These are phyloP conservation scores for Rhizopus sp. DNA, from an alignment of 371 early-diverging fungal genomes.

Conservation along the genomic window DNA sequence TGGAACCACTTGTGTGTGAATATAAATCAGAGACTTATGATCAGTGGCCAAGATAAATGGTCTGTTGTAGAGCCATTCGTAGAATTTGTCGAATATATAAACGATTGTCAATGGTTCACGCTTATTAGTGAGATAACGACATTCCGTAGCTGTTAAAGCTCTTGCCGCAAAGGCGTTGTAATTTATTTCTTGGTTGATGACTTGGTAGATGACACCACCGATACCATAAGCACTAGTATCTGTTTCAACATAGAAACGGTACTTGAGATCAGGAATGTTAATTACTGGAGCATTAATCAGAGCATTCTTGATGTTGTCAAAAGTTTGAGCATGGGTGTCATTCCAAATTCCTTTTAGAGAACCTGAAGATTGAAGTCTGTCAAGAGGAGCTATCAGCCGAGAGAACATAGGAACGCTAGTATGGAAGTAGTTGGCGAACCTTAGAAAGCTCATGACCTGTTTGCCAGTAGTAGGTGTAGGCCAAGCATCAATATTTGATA, in stretches of 20 bases:
- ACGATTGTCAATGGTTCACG: constrained; percentile 2
- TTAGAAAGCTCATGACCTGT: background rate
- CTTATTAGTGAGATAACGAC: background rate
- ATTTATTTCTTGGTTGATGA: constrained; percentile 7
- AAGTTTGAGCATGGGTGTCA: background rate
- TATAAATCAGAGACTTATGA: constrained; percentile 1
- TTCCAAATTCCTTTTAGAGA: background rate
- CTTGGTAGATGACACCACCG: constrained; percentile 32
- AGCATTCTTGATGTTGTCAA: background rate
- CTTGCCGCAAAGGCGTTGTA: constrained; percentile 26
- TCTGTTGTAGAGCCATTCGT: constrained; percentile 1
- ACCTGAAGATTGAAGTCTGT: background rate
- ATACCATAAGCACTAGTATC: constrained; percentile 43
- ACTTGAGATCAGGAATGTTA: constrained; percentile 21
- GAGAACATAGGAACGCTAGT: constrained; percentile 4
- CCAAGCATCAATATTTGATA: background rate
- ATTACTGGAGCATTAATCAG: constrained; percentile 8
- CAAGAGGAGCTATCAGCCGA: background rate
- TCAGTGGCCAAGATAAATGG: constrained; percentile 2
- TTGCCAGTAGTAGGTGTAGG: constrained; percentile 3
- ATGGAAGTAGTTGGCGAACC: constrained; percentile 7
- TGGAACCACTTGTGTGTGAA: background rate
- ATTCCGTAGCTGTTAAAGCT: constrained; percentile 7
- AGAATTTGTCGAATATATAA: background rate
- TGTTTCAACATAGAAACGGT: constrained; percentile 35